Base-by-base conservation (phyloP, 805 yeast genomes). In the Saccharomycopsis oosterbeekiorum region DNA sequence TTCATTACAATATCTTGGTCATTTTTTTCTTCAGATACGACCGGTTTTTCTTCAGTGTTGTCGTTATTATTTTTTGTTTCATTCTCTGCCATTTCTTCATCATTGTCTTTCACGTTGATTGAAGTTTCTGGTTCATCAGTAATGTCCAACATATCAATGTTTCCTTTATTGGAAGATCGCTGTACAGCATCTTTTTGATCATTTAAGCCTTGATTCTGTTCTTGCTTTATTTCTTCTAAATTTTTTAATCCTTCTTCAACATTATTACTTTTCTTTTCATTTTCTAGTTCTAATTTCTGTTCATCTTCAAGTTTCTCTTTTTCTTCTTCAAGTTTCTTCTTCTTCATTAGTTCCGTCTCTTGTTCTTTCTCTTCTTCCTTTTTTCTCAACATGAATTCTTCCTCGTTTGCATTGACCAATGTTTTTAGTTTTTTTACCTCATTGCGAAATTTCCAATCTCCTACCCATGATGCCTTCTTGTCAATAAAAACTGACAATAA, bases 401-500 rank as follows among this genome's bases (percentile, higher is more conserved):
- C 59, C 10, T 61, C 58, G 21, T 47, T 24, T 21, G 53, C 53
- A 11, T 58, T 55, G 19, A 73, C 57, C 12, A 75, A 63, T n/a
- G 65, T 54, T 42, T 74, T 73, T 58, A 78, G 60, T 4, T 68
- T 68, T 15, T 67, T 66, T 59, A 84, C 63, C 66, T 83, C 84
- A 54, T 77, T 78, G 10, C 75, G 72, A 57, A 86, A 74, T 69
- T 86, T 85, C 65, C 75, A 78, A 47, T 75, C 74, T 1, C 91
- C 90, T 36, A 86, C 78, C 74, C 81, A 78, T 4, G 88, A 82
- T 41, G 90, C 89, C 73, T 86, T 85, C 65, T 84, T 84, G 58
- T 85, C 86, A 26, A 88, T 81, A 51, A 80, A 78, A 2, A 87
- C 79, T 1, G 96, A 94, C 34, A 88, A 74, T 47, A 88, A 80